Evolutionary conservation across 2,329 filamentous ascomycete genomes (phyloP), one percentile per base, ranked within the genome.

Genomic region (Cryphonectria japonica): DNA sequence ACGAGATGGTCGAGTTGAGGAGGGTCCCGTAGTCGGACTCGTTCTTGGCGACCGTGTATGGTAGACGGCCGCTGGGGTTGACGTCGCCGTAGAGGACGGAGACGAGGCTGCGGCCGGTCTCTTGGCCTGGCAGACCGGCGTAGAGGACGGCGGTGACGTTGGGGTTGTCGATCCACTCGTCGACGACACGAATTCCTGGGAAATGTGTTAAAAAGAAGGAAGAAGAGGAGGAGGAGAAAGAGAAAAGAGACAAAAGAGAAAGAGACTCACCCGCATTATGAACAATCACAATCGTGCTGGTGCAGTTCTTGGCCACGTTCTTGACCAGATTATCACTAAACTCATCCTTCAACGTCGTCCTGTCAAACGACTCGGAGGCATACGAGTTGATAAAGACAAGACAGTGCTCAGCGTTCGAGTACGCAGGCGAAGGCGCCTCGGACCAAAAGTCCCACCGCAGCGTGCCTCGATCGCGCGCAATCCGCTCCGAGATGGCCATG

Each of bases 301-400:
- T 83, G 78, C 89, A 92, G 34, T 84, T 82, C 13, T 82, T 79
- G 0, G 90, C 89, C 0, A 92, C 88, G 59, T 86, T 84, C 0
- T 79, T 80, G 52, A 92, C 84, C 0, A 91, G 80, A 0, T 78
- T 80, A 73, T 92, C 89, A 2, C 87, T 89, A 67, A 88, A 88
- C 71, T 91, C 90, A 76, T 95, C 93, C 41, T 85, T 85, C 61
- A 93, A 82, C 7, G 84, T 84, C 0, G 87, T 83, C 64, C 89
- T 85, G 72, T 93, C 86, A 74, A 86, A 91, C 0, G 91, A 92
- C 80, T 97, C 94, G 1, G 91, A 90, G 0, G 91, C 88, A 78
- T 91, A 93, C 8, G 85, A 86, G 76, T 92, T 92, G 75, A 88
- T 86, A 74, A 92, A 88, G 0, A 91, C 88, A 1, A 92, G 80